Percentiles rank a stretch among this genome's conserved stretches.
Evolutionary conservation across 441 rosid species (phyloP).

Genomic region (Populus trichocarpa): DNA sequence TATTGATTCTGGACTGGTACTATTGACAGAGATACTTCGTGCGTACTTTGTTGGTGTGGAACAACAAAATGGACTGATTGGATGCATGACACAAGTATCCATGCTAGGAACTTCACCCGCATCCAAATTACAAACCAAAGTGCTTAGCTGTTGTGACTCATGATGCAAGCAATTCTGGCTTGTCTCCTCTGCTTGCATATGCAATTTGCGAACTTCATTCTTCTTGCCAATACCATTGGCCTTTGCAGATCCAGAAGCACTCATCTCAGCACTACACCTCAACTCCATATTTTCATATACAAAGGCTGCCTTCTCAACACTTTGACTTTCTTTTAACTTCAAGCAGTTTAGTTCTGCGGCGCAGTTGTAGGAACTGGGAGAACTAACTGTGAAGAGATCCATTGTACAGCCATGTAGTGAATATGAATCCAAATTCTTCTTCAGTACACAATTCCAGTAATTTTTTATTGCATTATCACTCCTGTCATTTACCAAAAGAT

Average conservation of each 20-base stretch:
- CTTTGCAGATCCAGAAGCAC: neutral
- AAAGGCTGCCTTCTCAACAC: constrained; percentile 32
- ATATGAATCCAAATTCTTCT: constrained; percentile 62
- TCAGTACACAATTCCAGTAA: constrained; percentile 93
- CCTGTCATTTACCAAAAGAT: constrained; percentile 40
- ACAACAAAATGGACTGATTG: constrained; percentile 39
- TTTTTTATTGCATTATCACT: constrained; percentile 89
- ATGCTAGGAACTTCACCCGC: neutral
- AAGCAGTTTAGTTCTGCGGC: constrained; percentile 7
- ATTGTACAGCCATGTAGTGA: constrained; percentile 16
- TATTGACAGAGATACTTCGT: constrained; percentile 21
- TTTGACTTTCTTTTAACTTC: constrained; percentile 38
- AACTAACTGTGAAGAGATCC: constrained; percentile 6
- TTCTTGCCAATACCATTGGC: neutral
- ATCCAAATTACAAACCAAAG: neutral
- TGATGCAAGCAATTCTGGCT: neutral
- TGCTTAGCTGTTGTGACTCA: constrained; percentile 7
- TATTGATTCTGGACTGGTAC: constrained; percentile 61
- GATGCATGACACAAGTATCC: constrained; percentile 26
- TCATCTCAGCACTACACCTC: neutral
- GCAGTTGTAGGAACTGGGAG: constrained; percentile 23
- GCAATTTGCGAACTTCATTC: neutral
- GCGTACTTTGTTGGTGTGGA: constrained; percentile 10
- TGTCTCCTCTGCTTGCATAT: neutral
- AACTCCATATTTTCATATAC: constrained; percentile 4